Evolutionary conservation across 345 rosid species (phyloP).

Genomic region (Microcos paniculata): DNA sequence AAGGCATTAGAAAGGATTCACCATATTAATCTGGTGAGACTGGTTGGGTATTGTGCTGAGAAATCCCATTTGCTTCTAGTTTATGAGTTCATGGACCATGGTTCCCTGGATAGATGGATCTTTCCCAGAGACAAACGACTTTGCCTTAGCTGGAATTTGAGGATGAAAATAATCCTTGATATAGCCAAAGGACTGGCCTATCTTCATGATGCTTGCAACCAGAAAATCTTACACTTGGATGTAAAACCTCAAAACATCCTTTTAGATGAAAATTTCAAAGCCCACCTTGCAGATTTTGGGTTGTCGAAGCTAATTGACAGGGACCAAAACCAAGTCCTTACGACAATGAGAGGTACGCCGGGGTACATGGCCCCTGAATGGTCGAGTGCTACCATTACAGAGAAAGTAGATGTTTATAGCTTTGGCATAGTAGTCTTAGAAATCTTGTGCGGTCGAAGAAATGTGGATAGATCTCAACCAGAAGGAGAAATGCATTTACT

Average conservation of each 20-base stretch:
- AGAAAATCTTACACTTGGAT: conserved; percentile 20
- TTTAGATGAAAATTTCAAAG: not conserved
- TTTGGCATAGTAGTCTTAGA: not conserved
- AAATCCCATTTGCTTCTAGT: conserved; percentile 11
- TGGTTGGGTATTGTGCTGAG: conserved; percentile 18
- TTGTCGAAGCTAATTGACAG: not conserved
- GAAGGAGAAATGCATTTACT: conserved; percentile 27
- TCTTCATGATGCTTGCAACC: conserved; percentile 23
- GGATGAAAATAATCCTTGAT: not conserved
- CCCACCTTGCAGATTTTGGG: not conserved
- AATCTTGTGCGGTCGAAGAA: conserved; percentile 23
- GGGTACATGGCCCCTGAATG: not conserved
- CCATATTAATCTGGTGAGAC: conserved; percentile 17
- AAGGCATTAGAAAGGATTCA: conserved; percentile 16
- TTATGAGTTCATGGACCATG: conserved; percentile 15
- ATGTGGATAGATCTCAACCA: conserved; percentile 17
- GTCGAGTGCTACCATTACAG: not conserved
- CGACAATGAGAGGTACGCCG: too few species aligned
- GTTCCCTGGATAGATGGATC: conserved; percentile 21
- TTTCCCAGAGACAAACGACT: not conserved
- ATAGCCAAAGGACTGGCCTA: conserved; percentile 20
- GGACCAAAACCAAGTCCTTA: too few species aligned
- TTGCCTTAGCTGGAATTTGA: conserved; percentile 5
- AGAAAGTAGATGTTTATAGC: not conserved
- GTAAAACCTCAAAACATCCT: not conserved